phyloP scores from a whole-genome alignment of 257 asterid species.

The Euphrasia confusa region DNA sequence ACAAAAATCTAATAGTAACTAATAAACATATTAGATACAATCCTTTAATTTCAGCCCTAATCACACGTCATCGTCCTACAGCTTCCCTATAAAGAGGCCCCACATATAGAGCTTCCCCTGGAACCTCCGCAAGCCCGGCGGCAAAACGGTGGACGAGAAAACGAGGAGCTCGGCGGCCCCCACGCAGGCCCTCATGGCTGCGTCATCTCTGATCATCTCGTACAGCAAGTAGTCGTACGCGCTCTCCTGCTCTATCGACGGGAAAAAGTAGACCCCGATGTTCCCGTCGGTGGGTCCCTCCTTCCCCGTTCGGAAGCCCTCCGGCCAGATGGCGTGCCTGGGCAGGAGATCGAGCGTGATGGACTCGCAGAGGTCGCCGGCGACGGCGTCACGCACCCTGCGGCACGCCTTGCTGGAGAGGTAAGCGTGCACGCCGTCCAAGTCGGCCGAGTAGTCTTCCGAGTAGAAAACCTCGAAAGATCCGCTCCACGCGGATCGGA shows the following conservation, averaged over 20 bases:
- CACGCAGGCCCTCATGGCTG: slow-evolving; percentile 26
- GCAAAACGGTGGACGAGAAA: slow-evolving; percentile 31
- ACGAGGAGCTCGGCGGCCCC: slow-evolving; percentile 24
- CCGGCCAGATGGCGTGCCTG: slow-evolving; percentile 27
- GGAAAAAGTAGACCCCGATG: slow-evolving; percentile 32
- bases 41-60: neutral
- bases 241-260: slow-evolving; percentile 11
- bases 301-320: slow-evolving; percentile 15
- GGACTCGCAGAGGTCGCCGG: neutral
- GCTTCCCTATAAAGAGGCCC: slow-evolving; percentile 29
- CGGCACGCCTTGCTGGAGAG: slow-evolving; percentile 29
- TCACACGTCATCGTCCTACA: no score
- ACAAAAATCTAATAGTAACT: no score
- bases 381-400: slow-evolving; percentile 6
- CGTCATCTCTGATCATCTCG: slow-evolving; percentile 27
- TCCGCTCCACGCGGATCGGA: slow-evolving; percentile 23
- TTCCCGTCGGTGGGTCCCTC: slow-evolving; percentile 25
- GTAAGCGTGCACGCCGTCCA: slow-evolving; percentile 21
- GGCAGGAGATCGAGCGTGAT: slow-evolving; percentile 22
- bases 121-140: slow-evolving; percentile 19
- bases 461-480: slow-evolving; percentile 2
- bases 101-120: slow-evolving; percentile 31
- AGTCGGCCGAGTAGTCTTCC: neutral
- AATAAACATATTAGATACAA: neutral
- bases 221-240: slow-evolving; percentile 24